phyloP scores from a whole-genome alignment of 768 basidiomycete species.

The Mycena sanguinolenta region DNA sequence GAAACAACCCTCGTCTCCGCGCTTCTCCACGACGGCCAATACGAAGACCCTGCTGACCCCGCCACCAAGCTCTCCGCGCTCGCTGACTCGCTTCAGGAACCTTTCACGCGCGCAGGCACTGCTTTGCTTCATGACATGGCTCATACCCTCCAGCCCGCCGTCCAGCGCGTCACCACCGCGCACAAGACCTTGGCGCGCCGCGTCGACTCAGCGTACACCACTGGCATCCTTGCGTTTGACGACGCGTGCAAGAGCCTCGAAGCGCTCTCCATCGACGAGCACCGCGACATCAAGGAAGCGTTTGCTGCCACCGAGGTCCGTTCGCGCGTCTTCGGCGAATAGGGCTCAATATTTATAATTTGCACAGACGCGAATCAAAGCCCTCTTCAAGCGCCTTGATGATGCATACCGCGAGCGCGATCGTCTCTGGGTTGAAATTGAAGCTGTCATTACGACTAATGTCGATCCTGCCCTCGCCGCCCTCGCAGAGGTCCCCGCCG shows the following conservation, averaged over 20 bases:
- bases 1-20: constrained; percentile 66
- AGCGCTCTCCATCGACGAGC: constrained; percentile 55
- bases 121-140: constrained; percentile 57
- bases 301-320: constrained; percentile 60
- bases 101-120: constrained; percentile 56
- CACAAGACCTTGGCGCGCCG: constrained; percentile 54
- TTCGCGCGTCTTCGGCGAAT: constrained; percentile 13
- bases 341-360: not conserved
- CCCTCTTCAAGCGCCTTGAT: constrained; percentile 60
- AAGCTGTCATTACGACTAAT: constrained; percentile 53
- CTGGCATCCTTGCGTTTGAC: constrained; percentile 67
- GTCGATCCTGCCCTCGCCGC: constrained; percentile 58
- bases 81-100: constrained; percentile 55
- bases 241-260: constrained; percentile 69
- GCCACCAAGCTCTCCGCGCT: constrained; percentile 52
- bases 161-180: constrained; percentile 60
- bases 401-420: constrained; percentile 64
- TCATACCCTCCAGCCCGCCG: constrained; percentile 58
- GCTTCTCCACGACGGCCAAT: constrained; percentile 55
- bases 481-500: constrained; percentile 61
- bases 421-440: constrained; percentile 63
- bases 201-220: constrained; percentile 53
- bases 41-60: constrained; percentile 47
- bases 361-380: constrained; percentile 56
- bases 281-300: constrained; percentile 55